These are phyloP conservation scores for Penicillium parvum DNA, from an alignment of 495 filamentous ascomycete species.

Conservation along the genomic window DNA sequence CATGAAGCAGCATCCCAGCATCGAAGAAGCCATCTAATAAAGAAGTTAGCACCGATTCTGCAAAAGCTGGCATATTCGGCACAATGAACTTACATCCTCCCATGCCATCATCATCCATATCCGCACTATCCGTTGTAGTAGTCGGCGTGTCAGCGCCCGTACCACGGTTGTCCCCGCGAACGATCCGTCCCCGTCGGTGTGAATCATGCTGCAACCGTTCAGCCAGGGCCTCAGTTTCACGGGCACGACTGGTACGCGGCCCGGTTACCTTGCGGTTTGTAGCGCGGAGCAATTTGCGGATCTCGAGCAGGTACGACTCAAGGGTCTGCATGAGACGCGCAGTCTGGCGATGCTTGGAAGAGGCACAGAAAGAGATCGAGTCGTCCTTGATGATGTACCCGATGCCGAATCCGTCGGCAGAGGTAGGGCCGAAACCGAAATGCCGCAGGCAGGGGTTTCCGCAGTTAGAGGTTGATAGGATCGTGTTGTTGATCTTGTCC, in stretches of 20 bases:
- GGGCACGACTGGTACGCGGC: constrained; percentile 54
- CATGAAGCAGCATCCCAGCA: constrained; percentile 86
- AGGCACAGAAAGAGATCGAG: constrained; percentile 83
- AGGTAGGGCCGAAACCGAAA: constrained; percentile 94
- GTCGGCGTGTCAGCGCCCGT: constrained; percentile 47
- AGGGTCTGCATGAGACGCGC: constrained; percentile 83
- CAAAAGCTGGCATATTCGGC: neutral
- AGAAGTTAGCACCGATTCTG: constrained; percentile 20
- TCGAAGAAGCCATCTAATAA: constrained; percentile 88
- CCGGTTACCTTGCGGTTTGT: constrained; percentile 54
- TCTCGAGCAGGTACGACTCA: constrained; percentile 85
- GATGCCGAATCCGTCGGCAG: constrained; percentile 92
- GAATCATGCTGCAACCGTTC: constrained; percentile 39
- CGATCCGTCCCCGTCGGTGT: constrained; percentile 41
- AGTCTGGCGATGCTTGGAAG: constrained; percentile 89
- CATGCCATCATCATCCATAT: constrained; percentile 82
- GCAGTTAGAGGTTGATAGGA: constrained; percentile 96
- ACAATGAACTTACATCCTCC: constrained; percentile 74
- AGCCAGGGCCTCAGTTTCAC: constrained; percentile 60
- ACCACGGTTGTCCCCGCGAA: constrained; percentile 38
- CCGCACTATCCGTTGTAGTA: constrained; percentile 58
- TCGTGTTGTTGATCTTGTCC: constrained; percentile 93
- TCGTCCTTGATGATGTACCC: constrained; percentile 99
- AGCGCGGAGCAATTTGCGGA: constrained; percentile 73
- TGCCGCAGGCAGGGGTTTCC: constrained; percentile 95